Base-by-base conservation (phyloP, 495 filamentous ascomycete species). In the Penicillium soppii region DNA sequence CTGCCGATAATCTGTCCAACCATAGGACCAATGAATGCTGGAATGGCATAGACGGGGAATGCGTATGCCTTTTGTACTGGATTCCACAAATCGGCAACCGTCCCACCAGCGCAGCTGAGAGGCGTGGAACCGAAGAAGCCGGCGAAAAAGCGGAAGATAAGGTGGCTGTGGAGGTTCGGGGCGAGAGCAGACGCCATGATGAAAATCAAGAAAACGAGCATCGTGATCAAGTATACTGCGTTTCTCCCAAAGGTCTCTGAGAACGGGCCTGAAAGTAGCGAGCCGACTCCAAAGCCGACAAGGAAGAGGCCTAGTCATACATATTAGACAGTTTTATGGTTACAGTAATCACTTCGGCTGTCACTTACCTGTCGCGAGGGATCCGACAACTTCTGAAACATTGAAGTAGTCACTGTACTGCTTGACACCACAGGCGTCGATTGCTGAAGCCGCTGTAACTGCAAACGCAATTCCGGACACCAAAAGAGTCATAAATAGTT, bases 231-330 rank as follows among this genome's bases (percentile, higher is more conserved):
- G 50, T 86, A 85, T 4, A 82, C 68, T 4, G 79, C 77, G 58
- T 78, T 78, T 7, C 74, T 66, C 9, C 74, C 74, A 26, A 85
- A 66, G 0, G 80, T 84, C 56, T 87, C 84, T 16, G 66, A 73
- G 33, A 78, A 47, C 2, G 76, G 74, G n/a, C 76, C 74, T 19
- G 73, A 68, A 36, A 78, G 53, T 2, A 77, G 42, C 4, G 59
- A 62, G n/a, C 70, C 84, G 15, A 69, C 58, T 0, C 80, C 79
- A 56, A 84, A 86, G 5, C 82, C 82, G 30, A 80, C 61, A 4
- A 60, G 41, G 16, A 47, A 35, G 19, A 35, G 29, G 26, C 17
- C 29, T 45, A 27, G 1, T 2, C 6, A 5, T 3, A n/a, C n/a
- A n/a, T 12, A n/a, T 45, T 21, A 53, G 17, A 27, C 7, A 4